Evolutionary conservation across 139 green algal genomes (phyloP).

Genomic region (Dunaliella primolecta): DNA sequence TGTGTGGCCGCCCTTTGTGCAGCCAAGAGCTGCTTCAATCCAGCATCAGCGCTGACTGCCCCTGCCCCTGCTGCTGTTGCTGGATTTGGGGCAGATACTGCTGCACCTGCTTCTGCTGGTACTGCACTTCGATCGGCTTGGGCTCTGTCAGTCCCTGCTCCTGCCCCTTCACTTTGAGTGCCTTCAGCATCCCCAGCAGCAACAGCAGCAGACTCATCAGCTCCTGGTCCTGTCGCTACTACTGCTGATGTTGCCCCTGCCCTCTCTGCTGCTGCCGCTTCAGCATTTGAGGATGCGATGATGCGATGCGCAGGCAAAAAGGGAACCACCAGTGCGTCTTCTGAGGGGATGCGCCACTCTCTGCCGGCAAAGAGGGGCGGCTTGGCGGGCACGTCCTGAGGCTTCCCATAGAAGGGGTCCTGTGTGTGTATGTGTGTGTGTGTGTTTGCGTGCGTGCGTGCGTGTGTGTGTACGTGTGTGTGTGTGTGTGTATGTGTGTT

Average conservation of each 20-base stretch:
- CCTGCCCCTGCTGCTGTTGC: no score
- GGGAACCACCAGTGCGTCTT: no score
- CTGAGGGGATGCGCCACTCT: slow-evolving; percentile 36
- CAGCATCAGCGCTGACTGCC: no score
- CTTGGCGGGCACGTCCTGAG: slow-evolving; percentile 43
- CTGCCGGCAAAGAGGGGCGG: slow-evolving; percentile 54
- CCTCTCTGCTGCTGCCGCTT: no score
- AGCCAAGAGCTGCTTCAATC: no score
- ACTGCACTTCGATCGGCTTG: background rate
- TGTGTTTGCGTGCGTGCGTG: slow-evolving; percentile 6
- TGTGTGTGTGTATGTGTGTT: background rate
- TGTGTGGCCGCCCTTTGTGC: no score
- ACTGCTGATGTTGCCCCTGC: no score
- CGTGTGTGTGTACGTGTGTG: slow-evolving; percentile 2
- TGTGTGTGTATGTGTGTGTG: background rate
- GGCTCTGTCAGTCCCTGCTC: background rate
- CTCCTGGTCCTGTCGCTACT: background rate
- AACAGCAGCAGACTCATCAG: background rate
- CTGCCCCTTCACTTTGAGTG: background rate
- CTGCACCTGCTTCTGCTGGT: slow-evolving; percentile 5
- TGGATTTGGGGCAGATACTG: no score
- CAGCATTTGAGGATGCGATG: no score
- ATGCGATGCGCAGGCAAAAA: no score
- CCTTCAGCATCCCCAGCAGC: background rate
- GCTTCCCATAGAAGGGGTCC: slow-evolving; percentile 58